Percentiles rank a stretch among this genome's conserved stretches.
These are phyloP conservation scores for Trametes coccinea DNA, from an alignment of 768 basidiomycete species.

Conservation along the genomic window DNA sequence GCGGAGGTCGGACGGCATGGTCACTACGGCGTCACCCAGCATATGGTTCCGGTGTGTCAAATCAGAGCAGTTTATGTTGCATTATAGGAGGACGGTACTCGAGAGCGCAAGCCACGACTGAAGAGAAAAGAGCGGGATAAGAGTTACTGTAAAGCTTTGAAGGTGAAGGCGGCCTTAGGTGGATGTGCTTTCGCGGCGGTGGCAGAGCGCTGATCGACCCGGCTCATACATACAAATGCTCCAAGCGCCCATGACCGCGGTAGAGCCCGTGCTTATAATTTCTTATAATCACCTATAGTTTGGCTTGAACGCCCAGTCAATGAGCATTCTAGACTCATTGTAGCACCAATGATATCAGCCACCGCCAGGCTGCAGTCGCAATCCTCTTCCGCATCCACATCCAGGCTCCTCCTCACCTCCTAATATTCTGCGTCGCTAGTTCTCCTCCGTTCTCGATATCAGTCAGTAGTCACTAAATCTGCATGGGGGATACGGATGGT, in stretches of 20 bases:
- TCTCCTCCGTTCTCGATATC: neutral
- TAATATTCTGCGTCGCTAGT: no score
- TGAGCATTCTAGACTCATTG: no score
- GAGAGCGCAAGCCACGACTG: no score
- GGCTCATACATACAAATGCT: no score
- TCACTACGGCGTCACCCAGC: slow-evolving; percentile 26
- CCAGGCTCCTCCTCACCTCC: neutral
- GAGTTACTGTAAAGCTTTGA: neutral
- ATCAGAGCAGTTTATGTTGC: neutral
- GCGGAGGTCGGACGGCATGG: slow-evolving; percentile 35
- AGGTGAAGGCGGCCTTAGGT: no score
- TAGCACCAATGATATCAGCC: no score
- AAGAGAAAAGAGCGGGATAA: neutral
- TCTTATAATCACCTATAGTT: no score
- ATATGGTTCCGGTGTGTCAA: slow-evolving; percentile 4
- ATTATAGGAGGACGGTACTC: neutral
- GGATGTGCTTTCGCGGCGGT: no score
- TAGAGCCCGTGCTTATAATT: no score
- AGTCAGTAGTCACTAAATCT: neutral
- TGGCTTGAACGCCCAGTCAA: no score
- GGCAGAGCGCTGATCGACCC: no score
- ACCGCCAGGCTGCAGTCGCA: neutral
- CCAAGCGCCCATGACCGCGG: no score
- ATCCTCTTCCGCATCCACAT: neutral
- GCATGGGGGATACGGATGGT: neutral